These are phyloP conservation scores for Casuarina equisetifolia DNA, from an alignment of 306 rosid genomes.

Conservation along the genomic window DNA sequence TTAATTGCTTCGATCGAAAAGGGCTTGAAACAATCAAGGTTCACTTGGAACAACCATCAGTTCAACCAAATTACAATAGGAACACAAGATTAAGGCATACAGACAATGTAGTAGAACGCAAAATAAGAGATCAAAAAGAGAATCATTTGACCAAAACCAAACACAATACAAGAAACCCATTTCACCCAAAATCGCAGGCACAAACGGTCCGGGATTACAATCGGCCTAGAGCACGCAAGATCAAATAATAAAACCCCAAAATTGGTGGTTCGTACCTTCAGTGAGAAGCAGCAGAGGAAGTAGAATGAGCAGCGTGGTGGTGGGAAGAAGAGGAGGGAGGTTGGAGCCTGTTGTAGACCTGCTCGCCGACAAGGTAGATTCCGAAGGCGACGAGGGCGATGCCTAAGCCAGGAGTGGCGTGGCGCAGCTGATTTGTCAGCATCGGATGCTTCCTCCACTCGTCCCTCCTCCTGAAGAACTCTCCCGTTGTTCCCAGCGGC, in stretches of 20 bases:
- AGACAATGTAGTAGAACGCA: neutral
- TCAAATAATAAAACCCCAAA: neutral
- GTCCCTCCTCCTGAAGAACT: conserved; percentile 91
- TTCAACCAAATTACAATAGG: neutral
- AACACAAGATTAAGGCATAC: neutral
- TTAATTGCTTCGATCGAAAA: neutral
- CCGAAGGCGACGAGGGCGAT: conserved; percentile 92
- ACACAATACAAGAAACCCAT: neutral
- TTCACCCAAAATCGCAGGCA: neutral
- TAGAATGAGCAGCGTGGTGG: conserved; percentile 26
- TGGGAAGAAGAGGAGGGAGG: conserved; percentile 44
- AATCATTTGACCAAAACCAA: neutral
- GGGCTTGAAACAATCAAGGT: neutral
- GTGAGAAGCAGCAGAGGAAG: conserved; percentile 42
- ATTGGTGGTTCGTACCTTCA: conserved; percentile 4
- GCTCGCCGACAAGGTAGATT: conserved; percentile 82
- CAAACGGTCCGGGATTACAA: neutral
- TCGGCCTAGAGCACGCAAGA: neutral
- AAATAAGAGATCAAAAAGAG: neutral
- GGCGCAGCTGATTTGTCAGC: conserved; percentile 75
- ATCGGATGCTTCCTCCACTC: conserved; percentile 96
- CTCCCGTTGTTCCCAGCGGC: conserved; percentile 59
- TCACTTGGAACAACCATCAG: neutral
- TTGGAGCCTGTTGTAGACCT: conserved; percentile 51
- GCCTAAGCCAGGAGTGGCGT: conserved; percentile 92